phyloP scores from a whole-genome alignment of 106 monocot species.

The Triglochin maritima region DNA sequence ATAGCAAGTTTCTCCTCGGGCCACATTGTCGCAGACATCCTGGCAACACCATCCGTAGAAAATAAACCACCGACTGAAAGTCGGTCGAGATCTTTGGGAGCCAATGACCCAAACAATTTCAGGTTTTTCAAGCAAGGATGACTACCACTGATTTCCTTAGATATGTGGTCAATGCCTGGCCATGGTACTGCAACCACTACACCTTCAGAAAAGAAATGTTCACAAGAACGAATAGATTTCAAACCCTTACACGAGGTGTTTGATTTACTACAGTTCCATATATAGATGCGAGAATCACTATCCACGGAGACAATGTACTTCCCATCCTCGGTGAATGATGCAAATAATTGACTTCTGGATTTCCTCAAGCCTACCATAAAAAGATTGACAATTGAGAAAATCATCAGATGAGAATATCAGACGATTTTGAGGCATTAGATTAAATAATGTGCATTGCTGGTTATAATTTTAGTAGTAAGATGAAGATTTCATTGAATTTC shows the following conservation, averaged over 20 bases:
- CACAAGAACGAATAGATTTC: slow-evolving; percentile 39
- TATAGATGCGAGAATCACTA: slow-evolving; percentile 55
- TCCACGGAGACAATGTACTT: slow-evolving; percentile 61
- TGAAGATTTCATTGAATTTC: too few relatives aligned
- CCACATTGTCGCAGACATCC: slow-evolving; percentile 43
- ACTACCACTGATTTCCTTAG: background rate
- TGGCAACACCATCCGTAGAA: slow-evolving; percentile 28
- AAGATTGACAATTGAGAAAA: background rate
- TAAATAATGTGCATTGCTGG: too few relatives aligned
- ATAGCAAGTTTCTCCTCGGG: slow-evolving; percentile 69
- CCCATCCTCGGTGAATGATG: slow-evolving; percentile 80
- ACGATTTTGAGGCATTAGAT: too few relatives aligned
- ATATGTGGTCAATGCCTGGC: slow-evolving; percentile 26
- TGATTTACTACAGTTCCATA: slow-evolving; percentile 50
- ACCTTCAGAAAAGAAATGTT: slow-evolving; percentile 56
- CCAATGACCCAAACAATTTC: slow-evolving; percentile 9
- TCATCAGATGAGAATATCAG: background rate
- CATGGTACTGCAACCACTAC: slow-evolving; percentile 50
- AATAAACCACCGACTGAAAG: slow-evolving; percentile 40
- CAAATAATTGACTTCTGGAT: slow-evolving; percentile 37
- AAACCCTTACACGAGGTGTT: slow-evolving; percentile 11
- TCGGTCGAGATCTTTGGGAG: slow-evolving; percentile 29
- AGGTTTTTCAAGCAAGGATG: background rate
- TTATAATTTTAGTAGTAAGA: too few relatives aligned
- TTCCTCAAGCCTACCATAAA: slow-evolving; percentile 40